phyloP scores from a whole-genome alignment of 1,139 yeast species.

The Pichia sp. region DNA sequence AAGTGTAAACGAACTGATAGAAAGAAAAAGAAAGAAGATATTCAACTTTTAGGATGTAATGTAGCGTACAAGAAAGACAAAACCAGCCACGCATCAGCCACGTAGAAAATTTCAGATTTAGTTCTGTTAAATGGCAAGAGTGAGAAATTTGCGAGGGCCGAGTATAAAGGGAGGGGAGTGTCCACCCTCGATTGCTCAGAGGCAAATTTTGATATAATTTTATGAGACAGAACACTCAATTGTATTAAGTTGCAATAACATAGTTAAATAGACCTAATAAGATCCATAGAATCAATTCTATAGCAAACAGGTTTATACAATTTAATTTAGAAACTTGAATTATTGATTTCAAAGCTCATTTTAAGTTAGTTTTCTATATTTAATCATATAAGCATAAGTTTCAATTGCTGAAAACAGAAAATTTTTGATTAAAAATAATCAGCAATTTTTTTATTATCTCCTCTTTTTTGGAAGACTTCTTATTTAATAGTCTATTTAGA shows the following conservation, averaged over 20 bases:
- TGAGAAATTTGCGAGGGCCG: neutral
- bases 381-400: too few species aligned
- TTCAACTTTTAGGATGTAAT: too few species aligned
- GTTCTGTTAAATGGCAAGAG: too few species aligned
- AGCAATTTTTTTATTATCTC: too few species aligned
- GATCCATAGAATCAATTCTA: neutral
- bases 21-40: too few species aligned
- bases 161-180: neutral
- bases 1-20: too few species aligned
- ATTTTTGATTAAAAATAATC: too few species aligned
- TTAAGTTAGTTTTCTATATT: neutral
- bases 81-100: too few species aligned
- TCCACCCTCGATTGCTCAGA: neutral
- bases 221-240: neutral
- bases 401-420: neutral
- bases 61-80: too few species aligned
- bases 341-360: neutral
- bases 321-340: neutral
- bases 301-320: slow-evolving; percentile 1
- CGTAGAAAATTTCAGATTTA: too few species aligned
- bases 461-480: too few species aligned
- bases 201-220: neutral
- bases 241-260: neutral
- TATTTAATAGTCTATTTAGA: neutral
- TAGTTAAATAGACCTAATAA: neutral